Conservation (phyloP, 345 rosid species). For the Linum lewisii region DNA sequence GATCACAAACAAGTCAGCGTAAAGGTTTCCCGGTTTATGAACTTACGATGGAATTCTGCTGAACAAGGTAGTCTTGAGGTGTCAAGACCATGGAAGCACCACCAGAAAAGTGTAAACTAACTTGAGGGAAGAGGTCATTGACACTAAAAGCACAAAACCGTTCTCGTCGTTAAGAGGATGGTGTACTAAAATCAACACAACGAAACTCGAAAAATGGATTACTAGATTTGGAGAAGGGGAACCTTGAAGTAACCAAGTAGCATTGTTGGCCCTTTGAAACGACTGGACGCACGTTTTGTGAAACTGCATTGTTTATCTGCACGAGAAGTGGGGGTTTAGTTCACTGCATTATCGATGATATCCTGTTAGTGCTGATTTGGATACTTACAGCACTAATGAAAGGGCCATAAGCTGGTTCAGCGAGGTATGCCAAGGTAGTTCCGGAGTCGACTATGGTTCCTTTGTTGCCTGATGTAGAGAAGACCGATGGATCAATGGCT, state of each 20-base stretch:
- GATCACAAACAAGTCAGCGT: not conserved
- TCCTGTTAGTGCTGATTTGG: not conserved
- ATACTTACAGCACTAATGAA: constrained; percentile 67
- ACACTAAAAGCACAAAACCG: constrained; percentile 35
- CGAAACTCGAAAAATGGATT: not conserved
- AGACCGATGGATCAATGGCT: constrained; percentile 59
- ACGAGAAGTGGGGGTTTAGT: constrained; percentile 5
- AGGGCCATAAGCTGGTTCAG: constrained; percentile 62
- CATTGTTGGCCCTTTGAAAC: constrained; percentile 55
- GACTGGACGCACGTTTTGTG: constrained; percentile 48
- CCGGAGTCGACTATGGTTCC: constrained; percentile 97
- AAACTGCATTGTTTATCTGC: constrained; percentile 61
- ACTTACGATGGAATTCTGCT: constrained; percentile 70
- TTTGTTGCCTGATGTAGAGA: constrained; percentile 51
- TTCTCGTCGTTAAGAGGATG: constrained; percentile 8
- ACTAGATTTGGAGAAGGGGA: constrained; percentile 12
- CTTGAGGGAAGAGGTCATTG: constrained; percentile 62
- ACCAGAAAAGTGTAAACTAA: constrained; percentile 82
- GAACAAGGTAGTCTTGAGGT: constrained; percentile 76
- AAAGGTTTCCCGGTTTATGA: not conserved
- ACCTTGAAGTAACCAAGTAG: constrained; percentile 63
- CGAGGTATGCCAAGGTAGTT: constrained; percentile 90
- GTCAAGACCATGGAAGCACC: constrained; percentile 68
- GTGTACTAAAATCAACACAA: constrained; percentile 2
- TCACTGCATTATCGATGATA: not conserved